Base-by-base conservation (phyloP, 225 moss, liverwort and hornwort genomes). In the Antitrichia curtipendula region DNA sequence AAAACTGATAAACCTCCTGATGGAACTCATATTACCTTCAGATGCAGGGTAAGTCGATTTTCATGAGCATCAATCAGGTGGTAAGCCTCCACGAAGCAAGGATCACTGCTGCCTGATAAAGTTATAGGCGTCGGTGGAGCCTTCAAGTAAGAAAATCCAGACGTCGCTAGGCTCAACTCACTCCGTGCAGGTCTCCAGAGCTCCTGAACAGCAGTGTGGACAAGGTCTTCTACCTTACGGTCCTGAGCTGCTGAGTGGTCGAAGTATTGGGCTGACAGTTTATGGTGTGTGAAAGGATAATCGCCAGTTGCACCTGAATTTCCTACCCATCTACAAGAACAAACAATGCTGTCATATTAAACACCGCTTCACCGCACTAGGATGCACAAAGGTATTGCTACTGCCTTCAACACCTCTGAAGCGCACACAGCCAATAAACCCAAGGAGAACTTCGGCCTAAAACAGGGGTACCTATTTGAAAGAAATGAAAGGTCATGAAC, bases 261-360 rank as follows among this genome's bases (percentile, higher is more conserved):
- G 60, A 99, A 99, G 85, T 97, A 99, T 82, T 97, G 96, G 80
- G 97, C 98, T 80, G 98, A 99, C 50, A 99, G 93, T 90, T 96
- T 99, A 82, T 99, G 98, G 86, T 99, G 98, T 54, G 97, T 99
- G 87, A 99, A 99, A 66, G 98, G 98, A 89, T 99, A 99, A 90
- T 99, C 98, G 62, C 98, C 98, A 50, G 96, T 99, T 73, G 97
- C 95, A 78, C 90, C 88, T 65, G 95, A 95, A 89, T 92, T 97
- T 82, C 98, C 98, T 71, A 95, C 95, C 95, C 97, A 99, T 90
- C 98, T 98, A 89, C 91, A 68, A 83, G 65, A 82, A 85, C 40
- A 77, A 88, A 52, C 52, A 52, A 72, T 82, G 61, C 15, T 17
- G 36, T 49, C 63, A 64, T 36, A 71, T 41, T 22, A 81, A 58